These are phyloP conservation scores for Pseudocercospora musae DNA, from an alignment of 2,329 filamentous ascomycete genomes.

Conservation along the genomic window DNA sequence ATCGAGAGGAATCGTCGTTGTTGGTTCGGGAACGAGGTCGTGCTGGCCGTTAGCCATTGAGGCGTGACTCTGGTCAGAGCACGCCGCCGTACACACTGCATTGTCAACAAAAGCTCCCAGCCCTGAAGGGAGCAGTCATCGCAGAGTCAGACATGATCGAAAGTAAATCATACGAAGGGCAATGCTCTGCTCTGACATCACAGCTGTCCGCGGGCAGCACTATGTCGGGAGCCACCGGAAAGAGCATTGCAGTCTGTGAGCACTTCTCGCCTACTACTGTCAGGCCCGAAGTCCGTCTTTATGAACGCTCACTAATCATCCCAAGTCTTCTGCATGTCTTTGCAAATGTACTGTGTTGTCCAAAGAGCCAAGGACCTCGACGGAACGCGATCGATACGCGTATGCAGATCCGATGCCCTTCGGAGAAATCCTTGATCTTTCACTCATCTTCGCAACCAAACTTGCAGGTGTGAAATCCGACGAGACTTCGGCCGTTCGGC, in stretches of 20 bases:
- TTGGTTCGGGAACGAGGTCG: slow-evolving; percentile 2
- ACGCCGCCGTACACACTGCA: slow-evolving; percentile 9
- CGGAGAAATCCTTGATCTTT: neutral
- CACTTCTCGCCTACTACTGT: neutral
- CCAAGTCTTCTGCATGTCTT: neutral
- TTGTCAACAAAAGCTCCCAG: neutral
- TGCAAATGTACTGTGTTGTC: neutral
- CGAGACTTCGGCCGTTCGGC: neutral
- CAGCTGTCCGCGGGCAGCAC: neutral
- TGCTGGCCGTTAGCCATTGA: neutral
- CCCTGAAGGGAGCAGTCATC: neutral
- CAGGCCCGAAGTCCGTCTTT: too few relatives aligned
- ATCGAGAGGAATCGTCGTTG: slow-evolving; percentile 25
- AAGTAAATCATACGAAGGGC: neutral
- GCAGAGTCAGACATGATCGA: neutral
- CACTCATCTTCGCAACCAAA: neutral
- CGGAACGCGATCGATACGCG: neutral
- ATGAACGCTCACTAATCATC: neutral
- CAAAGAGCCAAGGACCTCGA: neutral
- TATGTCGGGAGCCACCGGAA: neutral
- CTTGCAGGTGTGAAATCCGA: neutral
- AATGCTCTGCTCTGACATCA: slow-evolving; percentile 7
- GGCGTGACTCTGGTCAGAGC: slow-evolving; percentile 1
- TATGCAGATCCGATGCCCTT: neutral
- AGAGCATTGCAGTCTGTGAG: neutral